Percentiles rank a stretch among this genome's conserved stretches.
Conservation (phyloP, 768 basidiomycete genomes). For the Pulveroboletus sp. region DNA sequence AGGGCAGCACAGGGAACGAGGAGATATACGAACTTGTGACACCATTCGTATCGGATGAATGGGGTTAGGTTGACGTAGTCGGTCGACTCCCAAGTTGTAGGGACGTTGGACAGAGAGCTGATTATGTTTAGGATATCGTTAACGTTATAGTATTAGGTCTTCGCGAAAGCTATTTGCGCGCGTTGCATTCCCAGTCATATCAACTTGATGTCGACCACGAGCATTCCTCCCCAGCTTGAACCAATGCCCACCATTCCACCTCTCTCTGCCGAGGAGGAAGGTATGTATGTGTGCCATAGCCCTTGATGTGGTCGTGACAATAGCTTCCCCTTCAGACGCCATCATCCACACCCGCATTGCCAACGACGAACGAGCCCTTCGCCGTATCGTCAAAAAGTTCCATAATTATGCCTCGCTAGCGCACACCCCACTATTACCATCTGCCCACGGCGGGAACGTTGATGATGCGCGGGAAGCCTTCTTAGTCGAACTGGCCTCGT, state of each 20-base stretch:
- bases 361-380: slow-evolving; percentile 75
- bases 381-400: slow-evolving; percentile 77
- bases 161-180: neutral
- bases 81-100: neutral
- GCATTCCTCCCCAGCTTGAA: slow-evolving; percentile 6
- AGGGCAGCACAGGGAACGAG: slow-evolving; percentile 57
- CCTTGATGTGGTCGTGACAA: slow-evolving; percentile 10
- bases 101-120: too few species aligned
- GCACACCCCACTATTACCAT: slow-evolving; percentile 41
- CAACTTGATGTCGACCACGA: slow-evolving; percentile 5
- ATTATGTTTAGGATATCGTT: neutral
- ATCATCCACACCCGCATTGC: slow-evolving; percentile 78
- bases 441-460: slow-evolving; percentile 29
- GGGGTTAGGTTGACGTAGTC: slow-evolving; percentile 41
- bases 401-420: slow-evolving; percentile 63
- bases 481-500: slow-evolving; percentile 70
- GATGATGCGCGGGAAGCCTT: slow-evolving; percentile 79
- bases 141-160: neutral
- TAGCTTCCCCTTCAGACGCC: slow-evolving; percentile 47
- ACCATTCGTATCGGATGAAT: slow-evolving; percentile 74
- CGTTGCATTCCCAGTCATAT: neutral
- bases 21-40: slow-evolving; percentile 81
- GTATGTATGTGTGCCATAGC: slow-evolving; percentile 33
- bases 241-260: slow-evolving; percentile 34
- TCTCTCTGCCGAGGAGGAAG: slow-evolving; percentile 62